These are phyloP conservation scores for Mortierella sp. DNA, from an alignment of 371 early-diverging fungal species.

Conservation along the genomic window DNA sequence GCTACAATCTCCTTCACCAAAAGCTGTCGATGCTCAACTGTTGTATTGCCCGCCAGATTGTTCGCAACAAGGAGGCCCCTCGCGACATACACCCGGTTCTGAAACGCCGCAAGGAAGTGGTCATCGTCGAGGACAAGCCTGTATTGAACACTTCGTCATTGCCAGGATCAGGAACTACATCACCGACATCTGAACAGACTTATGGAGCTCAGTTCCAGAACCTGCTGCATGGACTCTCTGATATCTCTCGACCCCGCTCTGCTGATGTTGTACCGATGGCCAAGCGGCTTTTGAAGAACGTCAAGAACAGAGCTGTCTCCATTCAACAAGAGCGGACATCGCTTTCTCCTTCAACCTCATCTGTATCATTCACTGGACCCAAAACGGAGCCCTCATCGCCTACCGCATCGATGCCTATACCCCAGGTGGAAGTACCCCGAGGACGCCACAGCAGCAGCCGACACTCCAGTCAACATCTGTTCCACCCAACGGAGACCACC, in stretches of 20 bases:
- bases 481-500: neutral
- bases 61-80: slow-evolving; percentile 38
- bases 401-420: slow-evolving; percentile 33
- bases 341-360: neutral
- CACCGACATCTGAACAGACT: slow-evolving; percentile 14
- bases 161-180: neutral
- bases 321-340: neutral
- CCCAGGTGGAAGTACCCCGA: slow-evolving; percentile 12
- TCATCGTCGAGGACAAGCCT: neutral
- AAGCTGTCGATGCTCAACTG: slow-evolving; percentile 93
- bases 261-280: slow-evolving; percentile 56
- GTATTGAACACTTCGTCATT: neutral
- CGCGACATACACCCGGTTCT: slow-evolving; percentile 21
- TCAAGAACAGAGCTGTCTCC: slow-evolving; percentile 27
- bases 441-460: slow-evolving; percentile 14
- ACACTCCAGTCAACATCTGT: neutral
- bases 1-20: slow-evolving; percentile 84
- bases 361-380: neutral
- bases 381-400: slow-evolving; percentile 22
- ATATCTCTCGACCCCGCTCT: slow-evolving; percentile 48
- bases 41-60: slow-evolving; percentile 75
- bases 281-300: slow-evolving; percentile 45
- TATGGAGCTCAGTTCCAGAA: slow-evolving; percentile 42
- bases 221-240: slow-evolving; percentile 50
- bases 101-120: slow-evolving; percentile 21